phyloP scores from a whole-genome alignment of 257 asterid genomes.

The Pogostemon cablin region DNA sequence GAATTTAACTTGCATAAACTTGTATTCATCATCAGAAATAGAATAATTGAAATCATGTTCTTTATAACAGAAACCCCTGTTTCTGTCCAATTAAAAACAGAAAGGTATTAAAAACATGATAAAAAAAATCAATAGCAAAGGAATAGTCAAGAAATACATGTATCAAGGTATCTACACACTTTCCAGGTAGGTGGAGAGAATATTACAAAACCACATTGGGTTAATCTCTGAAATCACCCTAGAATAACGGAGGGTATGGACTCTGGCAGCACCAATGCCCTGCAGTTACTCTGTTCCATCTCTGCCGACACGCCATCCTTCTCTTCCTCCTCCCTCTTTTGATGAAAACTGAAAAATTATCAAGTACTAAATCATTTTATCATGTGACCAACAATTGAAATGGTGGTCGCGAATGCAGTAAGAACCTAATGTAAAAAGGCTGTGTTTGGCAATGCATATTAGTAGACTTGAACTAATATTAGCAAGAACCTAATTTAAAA shows the following conservation, averaged over 20 bases:
- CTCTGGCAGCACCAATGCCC: slow-evolving; percentile 38
- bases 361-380: too few species aligned
- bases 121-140: too few species aligned
- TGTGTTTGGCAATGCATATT: too few species aligned
- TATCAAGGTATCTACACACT: not conserved
- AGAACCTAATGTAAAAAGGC: too few species aligned
- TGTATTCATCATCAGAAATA: not conserved
- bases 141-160: slow-evolving; percentile 5
- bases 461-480: too few species aligned
- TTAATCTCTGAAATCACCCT: slow-evolving; percentile 96
- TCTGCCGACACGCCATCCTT: slow-evolving; percentile 43
- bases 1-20: slow-evolving; percentile 1
- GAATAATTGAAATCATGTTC: not conserved
- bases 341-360: too few species aligned
- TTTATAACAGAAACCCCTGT: slow-evolving; percentile 8
- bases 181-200: not conserved
- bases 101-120: not conserved
- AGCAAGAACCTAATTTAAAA: too few species aligned
- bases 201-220: slow-evolving; percentile 94
- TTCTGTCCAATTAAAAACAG: slow-evolving; percentile 13
- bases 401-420: too few species aligned
- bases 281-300: slow-evolving; percentile 53
- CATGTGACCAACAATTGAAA: too few species aligned
- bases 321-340: slow-evolving; percentile 31
- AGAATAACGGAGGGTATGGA: slow-evolving; percentile 68